Evolutionary conservation across 208 protist genomes (phyloP).

Genomic region (Wallacemonas sp.): DNA sequence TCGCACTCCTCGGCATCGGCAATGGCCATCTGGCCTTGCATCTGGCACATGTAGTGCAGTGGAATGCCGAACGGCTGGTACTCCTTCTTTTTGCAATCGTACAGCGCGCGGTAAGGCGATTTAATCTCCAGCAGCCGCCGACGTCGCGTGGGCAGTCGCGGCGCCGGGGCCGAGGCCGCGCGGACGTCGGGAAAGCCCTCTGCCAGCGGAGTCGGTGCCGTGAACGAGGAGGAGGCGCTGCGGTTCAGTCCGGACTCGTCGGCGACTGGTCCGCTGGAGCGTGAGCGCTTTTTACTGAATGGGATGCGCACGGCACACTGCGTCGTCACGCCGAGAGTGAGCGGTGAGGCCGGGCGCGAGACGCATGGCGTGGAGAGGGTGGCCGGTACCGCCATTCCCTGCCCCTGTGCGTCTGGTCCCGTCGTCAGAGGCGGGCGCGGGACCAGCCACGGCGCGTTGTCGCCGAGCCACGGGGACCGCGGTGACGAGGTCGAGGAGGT

Average conservation of each 20-base stretch:
- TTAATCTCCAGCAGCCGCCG: slow-evolving; percentile 88
- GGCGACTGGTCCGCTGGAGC: background rate
- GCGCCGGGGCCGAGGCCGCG: no score
- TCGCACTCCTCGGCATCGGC: slow-evolving; percentile 84
- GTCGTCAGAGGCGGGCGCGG: background rate
- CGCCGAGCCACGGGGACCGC: background rate
- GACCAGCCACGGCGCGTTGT: slow-evolving; percentile 11
- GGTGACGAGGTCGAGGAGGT: background rate
- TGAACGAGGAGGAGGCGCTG: no score
- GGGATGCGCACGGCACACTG: slow-evolving; percentile 43
- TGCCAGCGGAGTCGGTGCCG: no score
- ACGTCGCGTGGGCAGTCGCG: background rate
- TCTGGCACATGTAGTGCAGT: slow-evolving; percentile 86
- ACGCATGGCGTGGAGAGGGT: no score
- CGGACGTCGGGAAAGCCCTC: no score
- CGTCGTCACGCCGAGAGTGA: background rate
- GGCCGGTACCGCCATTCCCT: no score
- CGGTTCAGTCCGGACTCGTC: background rate
- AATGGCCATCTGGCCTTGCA: slow-evolving; percentile 92
- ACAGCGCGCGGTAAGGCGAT: slow-evolving; percentile 74
- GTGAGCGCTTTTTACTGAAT: slow-evolving; percentile 37
- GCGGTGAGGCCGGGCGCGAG: no score
- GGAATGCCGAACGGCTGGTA: slow-evolving; percentile 83
- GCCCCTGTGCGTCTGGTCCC: no score
- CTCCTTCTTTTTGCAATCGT: slow-evolving; percentile 44